These are phyloP conservation scores for Colletotrichum sp. DNA, from an alignment of 2,329 filamentous ascomycete species.

Conservation along the genomic window DNA sequence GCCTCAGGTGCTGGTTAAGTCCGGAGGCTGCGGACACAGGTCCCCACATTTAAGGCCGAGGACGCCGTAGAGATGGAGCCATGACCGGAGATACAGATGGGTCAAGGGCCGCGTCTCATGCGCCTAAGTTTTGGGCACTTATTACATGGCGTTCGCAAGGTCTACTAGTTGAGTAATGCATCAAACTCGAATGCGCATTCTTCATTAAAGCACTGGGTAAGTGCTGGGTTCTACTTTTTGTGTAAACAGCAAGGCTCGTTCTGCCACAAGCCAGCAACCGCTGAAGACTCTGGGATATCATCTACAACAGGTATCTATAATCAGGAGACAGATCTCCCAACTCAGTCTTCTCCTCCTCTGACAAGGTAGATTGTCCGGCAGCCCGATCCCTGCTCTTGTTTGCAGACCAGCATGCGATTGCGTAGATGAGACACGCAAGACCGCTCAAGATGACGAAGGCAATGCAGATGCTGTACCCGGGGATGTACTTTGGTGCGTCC, in stretches of 20 bases:
- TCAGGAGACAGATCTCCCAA: slow-evolving; percentile 64
- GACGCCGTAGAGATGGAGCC: background rate
- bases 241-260: background rate
- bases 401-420: slow-evolving; percentile 58
- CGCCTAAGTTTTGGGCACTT: background rate
- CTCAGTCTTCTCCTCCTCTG: slow-evolving; percentile 66
- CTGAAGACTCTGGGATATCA: background rate
- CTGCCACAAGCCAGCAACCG: background rate
- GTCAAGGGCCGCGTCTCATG: background rate
- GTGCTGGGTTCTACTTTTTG: background rate
- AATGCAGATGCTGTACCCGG: slow-evolving; percentile 79
- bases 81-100: background rate
- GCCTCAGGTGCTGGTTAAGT: background rate
- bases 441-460: slow-evolving; percentile 74
- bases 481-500: slow-evolving; percentile 72
- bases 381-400: slow-evolving; percentile 64
- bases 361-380: slow-evolving; percentile 49
- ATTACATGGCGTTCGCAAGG: background rate
- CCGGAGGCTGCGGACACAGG: background rate
- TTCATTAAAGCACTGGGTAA: background rate
- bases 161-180: background rate
- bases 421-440: slow-evolving; percentile 65
- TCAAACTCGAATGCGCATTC: background rate
- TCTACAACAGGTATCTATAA: slow-evolving; percentile 62
- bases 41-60: background rate